phyloP scores from a whole-genome alignment of 805 yeast species.

The Yarrowia deformans region DNA sequence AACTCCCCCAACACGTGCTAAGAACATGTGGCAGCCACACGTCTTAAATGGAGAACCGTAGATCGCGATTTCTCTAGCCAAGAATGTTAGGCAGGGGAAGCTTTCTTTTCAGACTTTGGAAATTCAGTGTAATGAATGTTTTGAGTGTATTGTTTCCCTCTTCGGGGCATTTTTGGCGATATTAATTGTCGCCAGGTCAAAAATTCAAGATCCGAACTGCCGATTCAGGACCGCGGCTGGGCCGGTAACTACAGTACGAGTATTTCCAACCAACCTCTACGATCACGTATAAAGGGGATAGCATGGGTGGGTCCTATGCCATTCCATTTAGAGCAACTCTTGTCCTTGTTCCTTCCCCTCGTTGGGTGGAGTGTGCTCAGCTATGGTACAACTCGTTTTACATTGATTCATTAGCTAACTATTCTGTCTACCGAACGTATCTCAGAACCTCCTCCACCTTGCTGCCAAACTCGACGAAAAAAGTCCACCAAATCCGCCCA shows the following conservation, averaged over 20 bases:
- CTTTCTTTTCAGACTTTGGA: not conserved
- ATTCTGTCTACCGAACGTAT: no score
- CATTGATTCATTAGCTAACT: no score
- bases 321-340: not conserved
- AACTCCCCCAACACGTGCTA: conserved; percentile 22
- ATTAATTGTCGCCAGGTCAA: conserved; percentile 3
- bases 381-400: no score
- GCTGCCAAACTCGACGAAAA: conserved; percentile 15
- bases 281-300: no score
- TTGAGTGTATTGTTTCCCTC: not conserved
- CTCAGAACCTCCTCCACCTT: not conserved
- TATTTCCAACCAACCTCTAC: no score
- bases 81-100: conserved; percentile 35
- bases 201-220: not conserved
- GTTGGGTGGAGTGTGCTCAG: not conserved
- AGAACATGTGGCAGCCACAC: conserved; percentile 27
- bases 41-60: not conserved
- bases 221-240: not conserved
- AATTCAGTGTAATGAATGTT: no score
- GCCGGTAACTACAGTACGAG: no score
- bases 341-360: not conserved
- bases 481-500: conserved; percentile 28
- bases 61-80: not conserved
- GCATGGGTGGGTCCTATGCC: not conserved
- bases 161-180: conserved; percentile 15